Base-by-base conservation (phyloP, 208 protist species). In the Sergeia podlipaevii region DNA sequence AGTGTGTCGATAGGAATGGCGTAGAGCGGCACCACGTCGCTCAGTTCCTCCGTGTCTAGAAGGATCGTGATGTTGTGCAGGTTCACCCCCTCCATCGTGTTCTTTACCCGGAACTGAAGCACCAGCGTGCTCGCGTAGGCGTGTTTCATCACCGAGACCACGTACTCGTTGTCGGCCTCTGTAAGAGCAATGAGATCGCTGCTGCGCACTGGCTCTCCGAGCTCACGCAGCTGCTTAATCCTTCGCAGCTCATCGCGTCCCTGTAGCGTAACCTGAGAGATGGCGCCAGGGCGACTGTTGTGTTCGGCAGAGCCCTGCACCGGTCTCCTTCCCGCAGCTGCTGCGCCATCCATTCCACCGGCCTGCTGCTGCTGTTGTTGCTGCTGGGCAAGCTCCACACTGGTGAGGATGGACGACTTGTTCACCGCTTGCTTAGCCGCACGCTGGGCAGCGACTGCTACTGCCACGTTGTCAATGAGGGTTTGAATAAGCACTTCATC, bases 151-250 rank as follows among this genome's bases (percentile, higher is more conserved):
- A 87, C 97, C n/a, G 76, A 75, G 26, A 99, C 97, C 6, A 97
- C 92, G 74, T 98, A 99, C 74, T 99, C 98, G 43, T 88, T 96
- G 69, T 99, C 98, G 0, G 79, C 34, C 61, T 99, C 97, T 7
- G 97, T 98, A 7, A 99, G 72, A 20, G 77, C 60, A 15, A 87
- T 20, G 26, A 76, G 69, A 49, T 92, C 80, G 0, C 29, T 42
- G 26, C 75, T 95, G 24, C 52, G 45, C 27, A 73, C 49, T 8
- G 80, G 82, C 51, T 91, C 78, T 15, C 93, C 90, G 11, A 94
- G 55, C 34, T 81, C 77, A 5, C 66, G 52, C 11, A 96, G 71
- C 70, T 83, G 78, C 52, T 67, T 55, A 11, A 96, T 63, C 38
- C 71, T 60, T 8, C 58, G 76, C 56, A 96, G 48, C 47, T 76